Conservation (phyloP, 805 yeast species). For the Pichia rugopelliculosa region DNA sequence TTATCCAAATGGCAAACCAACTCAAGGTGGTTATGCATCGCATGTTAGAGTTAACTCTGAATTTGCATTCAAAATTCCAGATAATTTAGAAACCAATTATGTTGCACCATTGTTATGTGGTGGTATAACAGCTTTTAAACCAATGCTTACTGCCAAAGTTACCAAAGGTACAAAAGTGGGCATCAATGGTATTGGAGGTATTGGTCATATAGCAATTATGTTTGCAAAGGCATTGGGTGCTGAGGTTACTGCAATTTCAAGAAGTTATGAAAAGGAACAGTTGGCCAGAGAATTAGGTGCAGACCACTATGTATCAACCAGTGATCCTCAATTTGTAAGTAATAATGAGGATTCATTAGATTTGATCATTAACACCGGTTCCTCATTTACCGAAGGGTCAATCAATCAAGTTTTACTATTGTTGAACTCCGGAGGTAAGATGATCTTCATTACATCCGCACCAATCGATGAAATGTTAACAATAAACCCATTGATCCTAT, state of each 20-base stretch:
- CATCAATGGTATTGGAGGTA: slow-evolving; percentile 40
- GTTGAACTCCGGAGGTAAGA: slow-evolving; percentile 29
- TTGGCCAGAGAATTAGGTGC: slow-evolving; percentile 48
- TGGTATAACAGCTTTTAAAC: slow-evolving; percentile 48
- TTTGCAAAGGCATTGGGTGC: slow-evolving; percentile 57
- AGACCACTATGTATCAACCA: slow-evolving; percentile 46
- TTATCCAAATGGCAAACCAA: not conserved
- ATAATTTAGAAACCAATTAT: slow-evolving; percentile 30
- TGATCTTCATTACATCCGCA: slow-evolving; percentile 26
- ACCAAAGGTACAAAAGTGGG: slow-evolving; percentile 47
- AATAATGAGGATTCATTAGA: slow-evolving; percentile 33
- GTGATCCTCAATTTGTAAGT: slow-evolving; percentile 36
- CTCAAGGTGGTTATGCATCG: slow-evolving; percentile 43
- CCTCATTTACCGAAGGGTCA: slow-evolving; percentile 29
- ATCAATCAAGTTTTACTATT: slow-evolving; percentile 20
- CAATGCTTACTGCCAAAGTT: slow-evolving; percentile 34
- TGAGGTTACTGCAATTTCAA: slow-evolving; percentile 49
- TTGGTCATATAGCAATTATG: slow-evolving; percentile 40
- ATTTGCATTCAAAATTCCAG: slow-evolving; percentile 44
- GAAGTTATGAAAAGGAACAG: slow-evolving; percentile 40
- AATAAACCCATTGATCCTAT: slow-evolving; percentile 29
- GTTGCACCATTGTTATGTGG: slow-evolving; percentile 54
- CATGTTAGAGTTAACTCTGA: slow-evolving; percentile 38
- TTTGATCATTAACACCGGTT: slow-evolving; percentile 42
- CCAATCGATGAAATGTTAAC: slow-evolving; percentile 30